Evolutionary conservation across 805 yeast genomes (phyloP).

Genomic region (Kazachstania bromeliacearum): DNA sequence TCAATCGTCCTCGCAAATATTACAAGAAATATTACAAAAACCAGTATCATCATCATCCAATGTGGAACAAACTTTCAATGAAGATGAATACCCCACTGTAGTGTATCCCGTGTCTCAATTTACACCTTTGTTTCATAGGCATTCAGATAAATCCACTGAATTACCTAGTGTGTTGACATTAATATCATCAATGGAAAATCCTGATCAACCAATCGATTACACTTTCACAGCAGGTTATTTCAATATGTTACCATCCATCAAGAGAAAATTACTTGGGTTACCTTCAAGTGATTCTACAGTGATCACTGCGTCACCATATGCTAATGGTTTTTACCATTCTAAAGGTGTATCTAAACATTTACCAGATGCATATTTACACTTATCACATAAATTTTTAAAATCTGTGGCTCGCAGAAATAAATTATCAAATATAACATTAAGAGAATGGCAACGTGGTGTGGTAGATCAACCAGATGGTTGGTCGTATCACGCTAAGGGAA

Average conservation of each 20-base stretch:
- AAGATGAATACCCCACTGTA: slow-evolving; percentile 39
- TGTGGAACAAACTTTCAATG: slow-evolving; percentile 16
- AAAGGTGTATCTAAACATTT: slow-evolving; percentile 70
- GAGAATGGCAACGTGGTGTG: slow-evolving; percentile 82
- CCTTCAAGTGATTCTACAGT: slow-evolving; percentile 41
- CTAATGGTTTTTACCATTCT: slow-evolving; percentile 86
- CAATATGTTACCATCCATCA: slow-evolving; percentile 74
- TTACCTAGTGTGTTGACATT: slow-evolving; percentile 57
- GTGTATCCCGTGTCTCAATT: slow-evolving; percentile 90
- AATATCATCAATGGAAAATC: slow-evolving; percentile 30
- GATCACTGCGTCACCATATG: slow-evolving; percentile 86
- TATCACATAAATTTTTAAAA: slow-evolving; percentile 59
- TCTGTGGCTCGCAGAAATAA: slow-evolving; percentile 37
- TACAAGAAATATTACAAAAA: slow-evolving; percentile 48
- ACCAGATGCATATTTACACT: slow-evolving; percentile 78
- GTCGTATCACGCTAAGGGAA: slow-evolving; percentile 97
- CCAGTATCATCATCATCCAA: not conserved
- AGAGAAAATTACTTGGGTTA: slow-evolving; percentile 45
- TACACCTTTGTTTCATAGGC: slow-evolving; percentile 59
- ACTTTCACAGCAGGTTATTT: slow-evolving; percentile 94
- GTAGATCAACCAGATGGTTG: slow-evolving; percentile 80
- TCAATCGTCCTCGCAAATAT: slow-evolving; percentile 43
- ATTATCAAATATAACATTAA: slow-evolving; percentile 41
- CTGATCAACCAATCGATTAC: slow-evolving; percentile 51
- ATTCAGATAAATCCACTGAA: slow-evolving; percentile 64